Conservation (phyloP, 257 asterid species). For the Solanum neorickii region DNA sequence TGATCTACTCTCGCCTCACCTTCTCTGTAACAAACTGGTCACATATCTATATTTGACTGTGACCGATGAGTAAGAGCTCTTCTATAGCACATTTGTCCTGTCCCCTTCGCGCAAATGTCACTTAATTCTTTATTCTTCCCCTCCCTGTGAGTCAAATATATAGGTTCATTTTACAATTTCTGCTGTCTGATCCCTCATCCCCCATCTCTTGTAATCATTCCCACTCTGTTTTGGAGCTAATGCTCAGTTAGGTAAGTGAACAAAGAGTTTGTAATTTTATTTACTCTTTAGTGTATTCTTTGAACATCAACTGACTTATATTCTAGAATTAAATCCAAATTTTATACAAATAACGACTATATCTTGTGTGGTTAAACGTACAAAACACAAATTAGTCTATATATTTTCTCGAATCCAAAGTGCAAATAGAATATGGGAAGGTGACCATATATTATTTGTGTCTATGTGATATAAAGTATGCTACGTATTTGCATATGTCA, state of each 20-base stretch:
- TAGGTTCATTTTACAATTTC: constrained; percentile 15
- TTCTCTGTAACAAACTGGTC: constrained; percentile 2
- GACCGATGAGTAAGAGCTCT: neutral
- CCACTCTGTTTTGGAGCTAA: constrained; percentile 6
- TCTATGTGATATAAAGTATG: neutral
- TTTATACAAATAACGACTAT: neutral
- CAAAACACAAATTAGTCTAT: neutral
- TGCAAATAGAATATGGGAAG: neutral
- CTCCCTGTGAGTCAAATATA: constrained; percentile 17
- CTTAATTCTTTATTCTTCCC: constrained; percentile 15
- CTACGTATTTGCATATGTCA: neutral
- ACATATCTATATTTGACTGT: neutral
- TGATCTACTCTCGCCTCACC: constrained; percentile 1
- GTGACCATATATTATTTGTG: neutral
- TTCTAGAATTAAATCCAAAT: constrained; percentile 4
- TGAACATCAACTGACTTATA: neutral
- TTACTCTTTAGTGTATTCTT: constrained; percentile 6
- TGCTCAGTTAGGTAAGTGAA: neutral
- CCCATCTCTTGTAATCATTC: neutral
- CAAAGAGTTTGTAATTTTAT: neutral
- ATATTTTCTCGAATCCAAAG: neutral
- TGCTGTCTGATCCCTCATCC: constrained; percentile 9
- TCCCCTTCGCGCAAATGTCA: neutral
- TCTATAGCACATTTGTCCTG: neutral
- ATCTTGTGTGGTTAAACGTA: neutral